Evolutionary conservation across 345 rosid genomes (phyloP).

Genomic region (Citrus australasica): DNA sequence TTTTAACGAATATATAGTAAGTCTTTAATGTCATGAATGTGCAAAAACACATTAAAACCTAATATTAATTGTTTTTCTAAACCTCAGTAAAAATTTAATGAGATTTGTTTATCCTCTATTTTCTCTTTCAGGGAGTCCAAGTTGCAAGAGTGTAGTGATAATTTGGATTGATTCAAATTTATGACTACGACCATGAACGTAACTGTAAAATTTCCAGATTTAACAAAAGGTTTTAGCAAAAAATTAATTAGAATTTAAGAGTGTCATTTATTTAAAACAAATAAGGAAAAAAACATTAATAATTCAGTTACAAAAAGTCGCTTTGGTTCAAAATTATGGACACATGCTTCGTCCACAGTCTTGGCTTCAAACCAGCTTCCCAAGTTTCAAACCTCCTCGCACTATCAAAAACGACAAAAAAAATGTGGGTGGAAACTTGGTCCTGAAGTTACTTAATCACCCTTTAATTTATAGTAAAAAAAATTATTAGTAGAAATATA

Average conservation of each 20-base stretch:
- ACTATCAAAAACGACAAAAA: not conserved
- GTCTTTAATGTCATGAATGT: not conserved
- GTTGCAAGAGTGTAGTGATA: not conserved
- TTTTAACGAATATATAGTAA: not conserved
- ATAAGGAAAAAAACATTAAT: not conserved
- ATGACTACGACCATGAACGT: not conserved
- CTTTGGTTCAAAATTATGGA: constrained; percentile 2
- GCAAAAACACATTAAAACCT: not conserved
- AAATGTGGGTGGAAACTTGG: not conserved
- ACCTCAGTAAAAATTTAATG: not conserved
- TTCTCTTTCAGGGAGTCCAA: not conserved
- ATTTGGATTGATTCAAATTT: not conserved
- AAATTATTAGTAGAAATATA: not conserved
- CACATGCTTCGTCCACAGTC: not conserved
- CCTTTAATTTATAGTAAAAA: not conserved
- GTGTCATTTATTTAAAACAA: constrained; percentile 17
- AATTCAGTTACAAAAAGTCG: constrained; percentile 20
- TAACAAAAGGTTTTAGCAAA: not conserved
- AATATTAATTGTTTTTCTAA: not conserved
- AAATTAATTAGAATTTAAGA: constrained; percentile 12
- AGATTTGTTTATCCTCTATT: not conserved
- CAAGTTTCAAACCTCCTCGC: not conserved
- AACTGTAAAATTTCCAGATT: constrained; percentile 6
- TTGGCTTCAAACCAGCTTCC: not conserved
- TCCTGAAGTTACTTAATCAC: not conserved